Evolutionary conservation across 2,329 filamentous ascomycete genomes (phyloP), one percentile per base, ranked within the genome.

Genomic region (Mollisia scopiformis): DNA sequence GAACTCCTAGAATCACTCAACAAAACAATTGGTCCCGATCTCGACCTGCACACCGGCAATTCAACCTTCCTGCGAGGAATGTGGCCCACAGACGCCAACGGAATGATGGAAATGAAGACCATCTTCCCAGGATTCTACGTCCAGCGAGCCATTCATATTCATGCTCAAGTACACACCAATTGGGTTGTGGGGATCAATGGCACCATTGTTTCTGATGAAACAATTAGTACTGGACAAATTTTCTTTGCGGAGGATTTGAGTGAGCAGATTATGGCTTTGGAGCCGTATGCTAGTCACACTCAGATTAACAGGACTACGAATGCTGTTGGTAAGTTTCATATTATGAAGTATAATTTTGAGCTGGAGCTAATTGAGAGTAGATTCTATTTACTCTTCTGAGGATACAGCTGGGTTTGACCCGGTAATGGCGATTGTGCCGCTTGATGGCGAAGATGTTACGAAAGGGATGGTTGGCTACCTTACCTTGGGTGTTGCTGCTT

Each of bases 211-310:
- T 80, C 78, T 62, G 78, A 79, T 35, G 77, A 75, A 55, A 79
- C 83, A 58, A 80, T 82, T 16, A 71, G 67, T 41, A 80, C 88
- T 35, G 86, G 86, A n/a, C 86, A 89, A 71, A 72, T 87, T 56
- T 89, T 86, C 79, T 86, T 87, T 69, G 84, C 87, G 72, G 82
- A 88, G 71, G 76, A 78, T 63, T 79, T 89, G 13, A 80, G 84
- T 65, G 64, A 70, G 43, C 65, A 76, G 37, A 83, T 88, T 57
- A 81, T 85, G 65, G 72, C 72, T 14, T 75, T 75, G 0, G 63
- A 72, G 2, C 82, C 84, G 1, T 84, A 84, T 72, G 70, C 62
- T 6, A 49, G 46, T n/a, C 46, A 49, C 30, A 49, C 46, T 6
- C 23, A 49, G 19, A 49, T 49, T 5, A 49, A 49, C 16, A 7